Base-by-base conservation (phyloP, 163 green algal genomes). In the Prototheca wickerhamii region DNA sequence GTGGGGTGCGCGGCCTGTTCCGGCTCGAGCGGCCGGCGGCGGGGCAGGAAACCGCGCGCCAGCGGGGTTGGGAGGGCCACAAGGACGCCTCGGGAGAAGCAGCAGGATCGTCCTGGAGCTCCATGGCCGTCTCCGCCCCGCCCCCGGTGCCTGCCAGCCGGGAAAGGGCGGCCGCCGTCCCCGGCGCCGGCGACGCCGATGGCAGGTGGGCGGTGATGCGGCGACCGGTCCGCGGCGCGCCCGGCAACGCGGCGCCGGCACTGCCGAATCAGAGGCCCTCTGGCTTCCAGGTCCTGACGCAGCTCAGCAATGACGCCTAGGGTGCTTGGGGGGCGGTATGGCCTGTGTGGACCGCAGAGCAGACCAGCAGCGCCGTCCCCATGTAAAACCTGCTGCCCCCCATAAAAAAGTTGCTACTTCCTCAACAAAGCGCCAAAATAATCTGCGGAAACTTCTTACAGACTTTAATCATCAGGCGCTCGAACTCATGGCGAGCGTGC, bases 1-100 rank as follows among this genome's bases (percentile, higher is more conserved):
- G 80, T 17, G 80, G 80, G 43, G 68, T 87, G 26, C 60, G 79
- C 4, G 80, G 80, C 18, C 53, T 81, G 56, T 87, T 87, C 71
- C 59, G 69, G 17, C 60, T 87, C 0, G 74, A 83, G 4, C 64
- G 66, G 49, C 15, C 49, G 12, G 15, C 12, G 49, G 20, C 49
- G 12, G 12, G 49, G 23, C 8, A 56, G 12, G 23, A 15, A 7
- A 18, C 23, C 15, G 23, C 49, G 12, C 23, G 12, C 49, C 12
- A 20, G 49, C 0, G 23, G 12, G 49, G 12, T 18, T 10, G 23
- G 23, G 49, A 28, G 12, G 2, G 23, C 12, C 12, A 10, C 49
- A n/a, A 30, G 49, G 12, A 7, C 23, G 49, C 23, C 49, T 12
- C 12, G 23, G 23, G n/a, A 10, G 49, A 30, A 10, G 20, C 23